These are phyloP conservation scores for Kurtzmaniella quercitrusa DNA, from an alignment of 1,139 yeast species.

Conservation along the genomic window DNA sequence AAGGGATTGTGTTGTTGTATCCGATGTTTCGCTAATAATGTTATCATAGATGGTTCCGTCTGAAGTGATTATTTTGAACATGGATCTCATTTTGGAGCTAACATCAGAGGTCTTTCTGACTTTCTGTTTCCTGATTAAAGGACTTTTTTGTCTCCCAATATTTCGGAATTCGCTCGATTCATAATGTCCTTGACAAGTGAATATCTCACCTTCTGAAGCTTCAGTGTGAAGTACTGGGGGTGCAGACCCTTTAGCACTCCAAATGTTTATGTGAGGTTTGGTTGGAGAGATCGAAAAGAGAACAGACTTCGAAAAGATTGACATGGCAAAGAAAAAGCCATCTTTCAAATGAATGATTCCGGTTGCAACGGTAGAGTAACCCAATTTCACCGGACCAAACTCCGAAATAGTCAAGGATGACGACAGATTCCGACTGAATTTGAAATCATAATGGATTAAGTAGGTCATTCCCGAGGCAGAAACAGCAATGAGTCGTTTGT, in stretches of 20 bases:
- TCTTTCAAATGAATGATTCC: constrained; percentile 25
- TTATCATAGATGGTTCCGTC: not conserved
- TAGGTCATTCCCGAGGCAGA: constrained; percentile 29
- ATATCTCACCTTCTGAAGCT: constrained; percentile 10
- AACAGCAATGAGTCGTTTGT: constrained; percentile 21
- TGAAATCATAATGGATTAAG: constrained; percentile 20
- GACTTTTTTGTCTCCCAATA: not conserved
- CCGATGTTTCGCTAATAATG: not conserved
- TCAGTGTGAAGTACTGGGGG: constrained; percentile 35
- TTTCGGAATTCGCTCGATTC: constrained; percentile 32
- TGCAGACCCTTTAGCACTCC: constrained; percentile 20
- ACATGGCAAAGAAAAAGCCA: constrained; percentile 29
- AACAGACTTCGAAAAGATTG: constrained; percentile 30
- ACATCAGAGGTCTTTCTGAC: not conserved
- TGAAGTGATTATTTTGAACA: not conserved
- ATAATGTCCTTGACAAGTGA: constrained; percentile 37
- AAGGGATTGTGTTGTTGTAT: not conserved
- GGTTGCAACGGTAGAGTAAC: constrained; percentile 25
- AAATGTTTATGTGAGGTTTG: constrained; percentile 25
- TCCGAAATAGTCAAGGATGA: constrained; percentile 13
- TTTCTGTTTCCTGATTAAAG: not conserved
- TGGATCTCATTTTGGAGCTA: not conserved
- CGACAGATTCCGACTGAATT: constrained; percentile 1
- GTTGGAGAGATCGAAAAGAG: constrained; percentile 25
- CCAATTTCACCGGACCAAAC: constrained; percentile 26